phyloP scores from a whole-genome alignment of 192 early-diverging fungal species.

The Backusella parvicylindrica region DNA sequence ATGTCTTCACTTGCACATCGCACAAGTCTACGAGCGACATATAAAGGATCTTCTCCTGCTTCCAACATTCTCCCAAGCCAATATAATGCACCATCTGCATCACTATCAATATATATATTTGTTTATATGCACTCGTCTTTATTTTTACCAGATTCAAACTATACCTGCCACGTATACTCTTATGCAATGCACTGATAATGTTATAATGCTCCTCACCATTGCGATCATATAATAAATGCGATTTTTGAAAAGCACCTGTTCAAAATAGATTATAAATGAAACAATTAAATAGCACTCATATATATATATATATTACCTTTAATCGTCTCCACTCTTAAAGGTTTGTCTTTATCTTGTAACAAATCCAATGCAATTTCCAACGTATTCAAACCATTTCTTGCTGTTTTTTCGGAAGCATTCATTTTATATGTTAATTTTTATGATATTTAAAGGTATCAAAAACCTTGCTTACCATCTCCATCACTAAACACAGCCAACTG shows the following conservation, averaged over 20 bases:
- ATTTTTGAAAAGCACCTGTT: slow-evolving; percentile 65
- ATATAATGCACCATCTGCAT: slow-evolving; percentile 76
- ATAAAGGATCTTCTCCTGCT: slow-evolving; percentile 89
- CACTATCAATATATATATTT: slow-evolving; percentile 31
- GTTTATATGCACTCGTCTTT: neutral
- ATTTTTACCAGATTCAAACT: neutral
- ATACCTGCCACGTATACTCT: slow-evolving; percentile 79
- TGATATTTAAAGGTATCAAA: too few species aligned
- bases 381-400: slow-evolving; percentile 64
- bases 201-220: slow-evolving; percentile 91
- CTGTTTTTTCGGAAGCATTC: too few species aligned
- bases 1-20: slow-evolving; percentile 87
- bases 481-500: slow-evolving; percentile 67
- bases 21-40: slow-evolving; percentile 72
- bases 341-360: slow-evolving; percentile 1
- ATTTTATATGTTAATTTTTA: too few species aligned
- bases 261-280: neutral
- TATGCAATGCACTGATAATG: slow-evolving; percentile 86
- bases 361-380: slow-evolving; percentile 53
- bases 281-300: neutral
- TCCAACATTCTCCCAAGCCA: slow-evolving; percentile 91
- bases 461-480: slow-evolving; percentile 59
- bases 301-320: slow-evolving; percentile 29
- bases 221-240: slow-evolving; percentile 78
- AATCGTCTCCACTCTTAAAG: slow-evolving; percentile 48